phyloP scores from a whole-genome alignment of 495 filamentous ascomycete genomes.

The Neurospora sp. region DNA sequence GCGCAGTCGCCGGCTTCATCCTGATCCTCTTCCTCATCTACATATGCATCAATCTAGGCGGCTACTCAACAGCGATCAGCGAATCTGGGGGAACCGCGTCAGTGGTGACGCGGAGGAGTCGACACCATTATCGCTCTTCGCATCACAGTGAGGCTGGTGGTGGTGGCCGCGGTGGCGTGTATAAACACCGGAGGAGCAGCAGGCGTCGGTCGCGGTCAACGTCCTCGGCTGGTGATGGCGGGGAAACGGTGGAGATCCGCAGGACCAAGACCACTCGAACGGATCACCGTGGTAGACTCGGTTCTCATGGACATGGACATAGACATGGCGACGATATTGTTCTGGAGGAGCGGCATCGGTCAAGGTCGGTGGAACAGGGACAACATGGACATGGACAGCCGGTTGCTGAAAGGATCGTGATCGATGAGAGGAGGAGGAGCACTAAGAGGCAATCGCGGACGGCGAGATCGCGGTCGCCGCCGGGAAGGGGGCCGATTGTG shows the following conservation, averaged over 20 bases:
- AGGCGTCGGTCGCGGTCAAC: neutral
- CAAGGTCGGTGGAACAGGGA: conserved; percentile 11
- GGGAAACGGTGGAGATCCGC: conserved; percentile 30
- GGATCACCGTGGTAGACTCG: conserved; percentile 17
- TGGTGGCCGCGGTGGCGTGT: neutral
- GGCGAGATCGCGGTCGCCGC: neutral
- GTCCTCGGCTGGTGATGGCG: neutral
- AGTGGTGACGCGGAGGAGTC: conserved; percentile 24
- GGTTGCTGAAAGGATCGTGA: conserved; percentile 36
- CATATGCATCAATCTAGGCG: conserved; percentile 48
- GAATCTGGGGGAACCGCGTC: conserved; percentile 23
- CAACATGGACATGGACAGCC: neutral
- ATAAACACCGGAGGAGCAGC: neutral
- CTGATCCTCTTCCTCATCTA: conserved; percentile 69
- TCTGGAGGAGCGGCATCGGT: conserved; percentile 8
- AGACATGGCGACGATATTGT: conserved; percentile 8
- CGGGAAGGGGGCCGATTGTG: neutral
- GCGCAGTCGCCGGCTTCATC: conserved; percentile 72
- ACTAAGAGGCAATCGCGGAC: neutral
- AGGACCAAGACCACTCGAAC: conserved; percentile 13
- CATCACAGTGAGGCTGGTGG: conserved; percentile 1
- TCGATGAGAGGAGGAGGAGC: conserved; percentile 23
- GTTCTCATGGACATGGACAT: conserved; percentile 28
- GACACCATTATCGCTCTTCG: conserved; percentile 11
- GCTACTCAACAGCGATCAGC: conserved; percentile 5